A percentile compares a stretch with the other conserved stretches of the same genome.
Evolutionary conservation across 805 yeast species (phyloP).

Genomic region (Candida pini): DNA sequence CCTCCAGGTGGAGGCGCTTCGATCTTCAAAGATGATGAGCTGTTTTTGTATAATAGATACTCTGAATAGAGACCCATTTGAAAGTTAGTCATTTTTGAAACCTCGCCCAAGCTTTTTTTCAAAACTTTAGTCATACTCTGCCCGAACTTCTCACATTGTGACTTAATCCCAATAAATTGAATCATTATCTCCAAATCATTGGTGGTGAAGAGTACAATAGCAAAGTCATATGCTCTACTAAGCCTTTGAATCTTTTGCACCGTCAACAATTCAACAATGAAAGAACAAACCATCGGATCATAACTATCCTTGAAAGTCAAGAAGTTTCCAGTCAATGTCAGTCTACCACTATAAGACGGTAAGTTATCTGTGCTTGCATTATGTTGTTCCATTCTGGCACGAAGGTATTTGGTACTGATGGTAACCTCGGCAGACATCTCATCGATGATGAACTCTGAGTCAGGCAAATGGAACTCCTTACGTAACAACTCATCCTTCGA

Average conservation of each 20-base stretch:
- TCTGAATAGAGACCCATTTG: constrained; percentile 78
- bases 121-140: constrained; percentile 55
- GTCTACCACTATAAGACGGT: constrained; percentile 38
- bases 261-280: constrained; percentile 69
- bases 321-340: constrained; percentile 72
- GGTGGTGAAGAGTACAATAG: constrained; percentile 65
- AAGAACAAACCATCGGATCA: constrained; percentile 62
- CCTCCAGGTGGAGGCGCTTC: constrained; percentile 72
- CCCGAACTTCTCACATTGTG: constrained; percentile 78
- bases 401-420: constrained; percentile 21
- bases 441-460: constrained; percentile 56
- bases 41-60: constrained; percentile 61
- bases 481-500: constrained; percentile 70
- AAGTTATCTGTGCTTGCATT: constrained; percentile 2
- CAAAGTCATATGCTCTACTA: constrained; percentile 73
- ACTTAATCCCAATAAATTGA: constrained; percentile 73
- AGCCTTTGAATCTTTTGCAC: constrained; percentile 81
- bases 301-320: constrained; percentile 67
- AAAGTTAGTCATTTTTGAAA: constrained; percentile 58
- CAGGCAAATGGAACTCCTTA: constrained; percentile 64
- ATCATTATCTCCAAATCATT: constrained; percentile 58
- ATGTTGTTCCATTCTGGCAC: constrained; percentile 11
- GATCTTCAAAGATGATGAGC: constrained; percentile 35
- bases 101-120: constrained; percentile 56
- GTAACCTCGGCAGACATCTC: constrained; percentile 63